phyloP scores from a whole-genome alignment of 768 basidiomycete genomes.

The Lactarius indigo region DNA sequence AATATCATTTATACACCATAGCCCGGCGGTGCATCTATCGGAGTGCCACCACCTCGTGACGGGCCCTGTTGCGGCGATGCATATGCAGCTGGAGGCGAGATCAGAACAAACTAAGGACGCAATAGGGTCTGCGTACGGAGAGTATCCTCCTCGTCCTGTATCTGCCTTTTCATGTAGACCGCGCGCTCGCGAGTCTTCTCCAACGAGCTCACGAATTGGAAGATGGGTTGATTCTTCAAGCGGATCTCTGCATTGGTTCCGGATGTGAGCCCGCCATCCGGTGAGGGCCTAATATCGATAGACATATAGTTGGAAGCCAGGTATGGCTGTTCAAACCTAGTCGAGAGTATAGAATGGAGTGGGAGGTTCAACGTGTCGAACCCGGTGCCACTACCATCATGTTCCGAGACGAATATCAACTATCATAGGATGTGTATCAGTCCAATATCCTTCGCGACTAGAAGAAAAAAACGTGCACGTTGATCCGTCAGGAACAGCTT shows the following conservation, averaged over 20 bases:
- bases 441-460: neutral
- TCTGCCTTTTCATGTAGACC: slow-evolving; percentile 69
- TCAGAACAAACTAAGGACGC: neutral
- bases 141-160: slow-evolving; percentile 53
- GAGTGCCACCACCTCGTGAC: slow-evolving; percentile 23
- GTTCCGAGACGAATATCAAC: slow-evolving; percentile 53
- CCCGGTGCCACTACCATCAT: slow-evolving; percentile 25
- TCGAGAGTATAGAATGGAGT: slow-evolving; percentile 59
- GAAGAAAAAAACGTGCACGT: slow-evolving; percentile 46
- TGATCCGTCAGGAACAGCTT: slow-evolving; percentile 65
- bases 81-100: slow-evolving; percentile 20
- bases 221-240: slow-evolving; percentile 64
- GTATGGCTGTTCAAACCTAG: slow-evolving; percentile 72
- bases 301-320: slow-evolving; percentile 65
- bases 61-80: slow-evolving; percentile 24
- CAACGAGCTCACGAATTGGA: slow-evolving; percentile 65
- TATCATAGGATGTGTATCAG: slow-evolving; percentile 30
- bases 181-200: slow-evolving; percentile 76
- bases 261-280: slow-evolving; percentile 60
- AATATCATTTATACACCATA: slow-evolving; percentile 28
- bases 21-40: slow-evolving; percentile 30
- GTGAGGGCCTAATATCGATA: slow-evolving; percentile 63
- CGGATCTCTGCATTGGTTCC: slow-evolving; percentile 67
- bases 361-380: slow-evolving; percentile 53
- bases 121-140: slow-evolving; percentile 47